These are phyloP conservation scores for Ascochyta koolunga DNA, from an alignment of 2,329 filamentous ascomycete genomes.

Conservation along the genomic window DNA sequence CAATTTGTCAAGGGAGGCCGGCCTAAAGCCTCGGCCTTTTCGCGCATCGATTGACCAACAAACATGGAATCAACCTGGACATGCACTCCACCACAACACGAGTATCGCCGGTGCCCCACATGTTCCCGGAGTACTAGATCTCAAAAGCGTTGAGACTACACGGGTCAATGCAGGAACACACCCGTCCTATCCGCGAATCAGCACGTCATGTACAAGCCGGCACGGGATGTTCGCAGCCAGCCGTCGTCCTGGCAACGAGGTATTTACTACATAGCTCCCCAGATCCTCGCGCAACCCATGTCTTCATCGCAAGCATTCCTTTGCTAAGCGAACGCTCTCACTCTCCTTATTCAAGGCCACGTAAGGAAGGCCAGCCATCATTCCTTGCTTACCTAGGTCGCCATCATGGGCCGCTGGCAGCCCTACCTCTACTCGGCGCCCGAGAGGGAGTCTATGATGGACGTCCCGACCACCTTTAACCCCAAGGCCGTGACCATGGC, in stretches of 20 bases:
- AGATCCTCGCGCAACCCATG: conserved; percentile 38
- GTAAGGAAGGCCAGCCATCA: conserved; percentile 30
- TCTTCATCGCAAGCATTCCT: conserved; percentile 43
- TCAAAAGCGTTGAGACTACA: conserved; percentile 7
- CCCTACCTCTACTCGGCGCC: conserved; percentile 75
- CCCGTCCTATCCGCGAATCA: conserved; percentile 16
- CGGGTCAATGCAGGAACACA: conserved; percentile 14
- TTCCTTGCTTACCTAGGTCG: conserved; percentile 35
- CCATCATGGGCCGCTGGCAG: conserved; percentile 57
- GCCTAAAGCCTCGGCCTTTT: conserved; percentile 11
- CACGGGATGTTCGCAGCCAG: conserved; percentile 9
- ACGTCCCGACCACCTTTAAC: conserved; percentile 67
- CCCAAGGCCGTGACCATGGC: conserved; percentile 84
- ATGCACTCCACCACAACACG: conserved; percentile 15
- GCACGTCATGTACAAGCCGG: conserved; percentile 12
- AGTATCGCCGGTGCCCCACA: conserved; percentile 17
- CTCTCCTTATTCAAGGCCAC: conserved; percentile 34
- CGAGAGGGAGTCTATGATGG: conserved; percentile 56
- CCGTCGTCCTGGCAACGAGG: conserved; percentile 15
- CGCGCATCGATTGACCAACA: conserved; percentile 5
- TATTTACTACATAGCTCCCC: conserved; percentile 39
- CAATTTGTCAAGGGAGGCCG: conserved; percentile 17
- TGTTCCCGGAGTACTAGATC: conserved; percentile 15
- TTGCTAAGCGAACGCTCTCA: conserved; percentile 38
- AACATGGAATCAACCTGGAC: conserved; percentile 10